phyloP scores from a whole-genome alignment of 768 basidiomycete genomes.

The Suillus clintonianus region DNA sequence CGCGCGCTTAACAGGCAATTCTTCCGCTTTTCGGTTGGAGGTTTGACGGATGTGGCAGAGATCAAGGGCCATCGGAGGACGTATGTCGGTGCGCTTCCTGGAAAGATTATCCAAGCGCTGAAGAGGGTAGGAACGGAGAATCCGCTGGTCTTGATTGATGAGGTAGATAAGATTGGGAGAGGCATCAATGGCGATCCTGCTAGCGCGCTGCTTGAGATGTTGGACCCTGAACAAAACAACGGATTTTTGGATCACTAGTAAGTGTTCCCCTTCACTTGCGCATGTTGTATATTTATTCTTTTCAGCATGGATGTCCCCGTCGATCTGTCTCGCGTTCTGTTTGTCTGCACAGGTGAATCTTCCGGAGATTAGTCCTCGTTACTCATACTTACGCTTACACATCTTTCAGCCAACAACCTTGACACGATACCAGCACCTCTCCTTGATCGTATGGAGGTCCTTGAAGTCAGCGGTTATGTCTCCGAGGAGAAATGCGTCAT shows the following conservation, averaged over 20 bases:
- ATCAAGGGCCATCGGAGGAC: conserved; percentile 98
- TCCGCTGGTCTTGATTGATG: conserved; percentile 91
- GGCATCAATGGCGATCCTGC: conserved; percentile 93
- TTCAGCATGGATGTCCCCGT: conserved; percentile 93
- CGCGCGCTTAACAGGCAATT: conserved; percentile 89
- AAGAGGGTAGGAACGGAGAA: conserved; percentile 94
- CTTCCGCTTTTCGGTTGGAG: conserved; percentile 96
- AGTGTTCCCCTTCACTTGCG: conserved; percentile 30
- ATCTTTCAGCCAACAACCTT: conserved; percentile 73
- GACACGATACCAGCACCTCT: conserved; percentile 94
- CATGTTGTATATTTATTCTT: neutral
- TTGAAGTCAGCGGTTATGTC: conserved; percentile 94
- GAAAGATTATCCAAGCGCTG: conserved; percentile 93
- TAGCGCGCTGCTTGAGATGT: conserved; percentile 88
- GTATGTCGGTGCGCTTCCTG: conserved; percentile 93
- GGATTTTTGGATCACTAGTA: conserved; percentile 95
- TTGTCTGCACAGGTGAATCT: conserved; percentile 82
- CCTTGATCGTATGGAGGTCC: conserved; percentile 94
- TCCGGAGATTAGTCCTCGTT: conserved; percentile 7
- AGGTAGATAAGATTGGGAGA: conserved; percentile 93
- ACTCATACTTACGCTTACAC: conserved; percentile 11
- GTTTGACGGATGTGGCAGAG: conserved; percentile 96
- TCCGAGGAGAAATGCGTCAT: conserved; percentile 91
- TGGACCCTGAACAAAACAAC: conserved; percentile 94
- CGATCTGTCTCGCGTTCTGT: conserved; percentile 92